Base-by-base conservation (phyloP, 192 early-diverging fungal species). In the Chytriomyces sp. region DNA sequence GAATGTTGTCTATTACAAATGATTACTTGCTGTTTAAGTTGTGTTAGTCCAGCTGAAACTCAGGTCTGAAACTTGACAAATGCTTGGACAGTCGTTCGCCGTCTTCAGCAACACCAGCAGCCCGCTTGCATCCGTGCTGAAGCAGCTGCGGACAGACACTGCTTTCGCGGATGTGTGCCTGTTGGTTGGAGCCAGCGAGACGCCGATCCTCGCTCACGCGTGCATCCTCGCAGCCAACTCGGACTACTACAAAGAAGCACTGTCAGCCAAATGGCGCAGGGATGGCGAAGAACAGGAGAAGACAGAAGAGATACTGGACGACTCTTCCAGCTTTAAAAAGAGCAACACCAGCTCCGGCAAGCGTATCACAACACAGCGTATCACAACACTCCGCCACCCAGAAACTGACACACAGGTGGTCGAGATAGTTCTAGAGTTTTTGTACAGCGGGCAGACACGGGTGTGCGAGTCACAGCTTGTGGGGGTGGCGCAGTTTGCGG, bases 241-340 rank as follows among this genome's bases (percentile, higher is more conserved):
- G 10, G 68, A 69, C n/a, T 69, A 69, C 46, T 69, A 23, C 68
- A 69, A 69, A 44, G 8, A 53, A 43, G 68, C 68, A 9, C 68
- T 69, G 16, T 69, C 68, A 7, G 18, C 6, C 35, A 43, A 44
- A 47, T 69, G 68, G 68, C 35, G 53, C 53, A 57, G 16, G 53
- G 53, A n/a, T 20, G 16, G 3, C 53, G 13, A 20, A 4, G 13
- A n/a, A 2, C 53, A 57, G 16, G 53, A 35, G 35, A 35, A 35
- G 35, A 35, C 35, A 35, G 35, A 35, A 35, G 35, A 35, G 2
- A 35, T 35, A 35, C 35, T 35, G 35, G 35, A 35, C 0, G 35
- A 35, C 35, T 35, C 35, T 35, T 35, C 35, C 35, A 35, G 35
- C 35, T 2, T 35, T 4, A 35, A 35, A 35, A 35, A 35, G 35